Percentiles rank a stretch among this genome's conserved stretches.
These are phyloP conservation scores for Leccinum griseonigrum DNA, from an alignment of 1,284 basidiomycete species.

Conservation along the genomic window DNA sequence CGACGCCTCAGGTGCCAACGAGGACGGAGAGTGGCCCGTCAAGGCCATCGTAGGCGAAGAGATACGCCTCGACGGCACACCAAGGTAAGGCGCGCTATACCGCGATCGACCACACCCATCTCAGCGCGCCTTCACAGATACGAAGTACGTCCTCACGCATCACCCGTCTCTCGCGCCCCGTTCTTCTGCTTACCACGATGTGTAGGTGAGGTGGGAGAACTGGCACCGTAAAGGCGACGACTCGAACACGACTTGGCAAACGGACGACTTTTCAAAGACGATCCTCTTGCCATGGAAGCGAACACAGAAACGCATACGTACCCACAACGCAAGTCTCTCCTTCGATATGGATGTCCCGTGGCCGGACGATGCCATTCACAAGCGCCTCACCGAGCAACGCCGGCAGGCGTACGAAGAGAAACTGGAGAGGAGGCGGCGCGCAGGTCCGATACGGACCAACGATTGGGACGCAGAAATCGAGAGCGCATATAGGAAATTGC, in stretches of 20 bases:
- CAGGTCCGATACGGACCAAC: conserved; percentile 10
- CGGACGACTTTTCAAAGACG: conserved; percentile 18
- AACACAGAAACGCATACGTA: conserved; percentile 15
- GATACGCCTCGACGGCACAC: conserved; percentile 31
- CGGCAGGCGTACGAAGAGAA: conserved; percentile 42
- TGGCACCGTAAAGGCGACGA: conserved; percentile 37
- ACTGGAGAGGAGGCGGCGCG: conserved; percentile 14
- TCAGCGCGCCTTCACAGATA: conserved; percentile 26
- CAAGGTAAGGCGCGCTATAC: conserved; percentile 25
- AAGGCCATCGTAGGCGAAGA: conserved; percentile 40
- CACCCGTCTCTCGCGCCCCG: background rate
- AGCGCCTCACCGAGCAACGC: no score
- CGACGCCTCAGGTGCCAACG: conserved; percentile 31
- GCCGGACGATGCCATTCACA: no score
- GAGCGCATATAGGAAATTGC: conserved; percentile 11
- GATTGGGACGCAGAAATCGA: conserved; percentile 33
- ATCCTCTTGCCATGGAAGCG: conserved; percentile 33
- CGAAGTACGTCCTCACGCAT: conserved; percentile 26
- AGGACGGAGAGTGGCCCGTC: conserved; percentile 36
- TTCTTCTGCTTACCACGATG: conserved; percentile 5
- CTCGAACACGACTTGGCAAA: conserved; percentile 43
- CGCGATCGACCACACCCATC: background rate
- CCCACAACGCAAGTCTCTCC: no score
- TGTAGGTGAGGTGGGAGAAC: conserved; percentile 39
- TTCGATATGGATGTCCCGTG: no score